phyloP scores from a whole-genome alignment of 805 yeast genomes.

The Zygoascus bituminiphila region DNA sequence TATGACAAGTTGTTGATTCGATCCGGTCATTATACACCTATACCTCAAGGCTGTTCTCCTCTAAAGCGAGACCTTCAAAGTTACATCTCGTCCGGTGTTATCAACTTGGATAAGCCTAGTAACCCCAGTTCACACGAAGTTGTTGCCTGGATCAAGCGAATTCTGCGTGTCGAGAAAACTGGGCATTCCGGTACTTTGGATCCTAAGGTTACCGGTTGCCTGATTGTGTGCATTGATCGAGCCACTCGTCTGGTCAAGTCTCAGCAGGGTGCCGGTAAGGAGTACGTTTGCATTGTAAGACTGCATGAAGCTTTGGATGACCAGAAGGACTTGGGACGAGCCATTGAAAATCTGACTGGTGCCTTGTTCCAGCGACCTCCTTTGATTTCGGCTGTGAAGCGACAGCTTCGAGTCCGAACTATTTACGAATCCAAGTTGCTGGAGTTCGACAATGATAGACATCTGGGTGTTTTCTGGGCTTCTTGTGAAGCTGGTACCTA shows the following conservation, averaged over 20 bases:
- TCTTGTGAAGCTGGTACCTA: conserved; percentile 99
- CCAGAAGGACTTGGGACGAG: conserved; percentile 78
- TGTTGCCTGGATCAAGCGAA: conserved; percentile 98
- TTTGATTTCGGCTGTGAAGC: conserved; percentile 95
- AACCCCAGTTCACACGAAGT: conserved; percentile 99
- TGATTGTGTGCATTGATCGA: conserved; percentile 95
- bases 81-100: conserved; percentile 89
- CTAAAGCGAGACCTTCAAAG: conserved; percentile 86
- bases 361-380: conserved; percentile 99
- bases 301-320: conserved; percentile 89
- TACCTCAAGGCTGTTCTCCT: conserved; percentile 92
- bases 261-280: conserved; percentile 99
- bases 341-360: conserved; percentile 92
- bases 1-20: conserved; percentile 91
- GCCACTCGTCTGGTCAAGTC: conserved; percentile 97
- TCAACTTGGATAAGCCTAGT: conserved; percentile 94
- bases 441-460: conserved; percentile 95
- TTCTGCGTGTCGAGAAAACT: conserved; percentile 90
- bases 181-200: conserved; percentile 99
- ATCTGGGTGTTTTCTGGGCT: conserved; percentile 98
- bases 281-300: conserved; percentile 96
- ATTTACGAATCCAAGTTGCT: conserved; percentile 92
- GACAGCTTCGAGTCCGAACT: conserved; percentile 97
- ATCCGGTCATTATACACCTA: conserved; percentile 96
- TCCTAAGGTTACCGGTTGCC: conserved; percentile 97